Evolutionary conservation across 805 yeast species (phyloP).

Genomic region (Candida loeiensis): DNA sequence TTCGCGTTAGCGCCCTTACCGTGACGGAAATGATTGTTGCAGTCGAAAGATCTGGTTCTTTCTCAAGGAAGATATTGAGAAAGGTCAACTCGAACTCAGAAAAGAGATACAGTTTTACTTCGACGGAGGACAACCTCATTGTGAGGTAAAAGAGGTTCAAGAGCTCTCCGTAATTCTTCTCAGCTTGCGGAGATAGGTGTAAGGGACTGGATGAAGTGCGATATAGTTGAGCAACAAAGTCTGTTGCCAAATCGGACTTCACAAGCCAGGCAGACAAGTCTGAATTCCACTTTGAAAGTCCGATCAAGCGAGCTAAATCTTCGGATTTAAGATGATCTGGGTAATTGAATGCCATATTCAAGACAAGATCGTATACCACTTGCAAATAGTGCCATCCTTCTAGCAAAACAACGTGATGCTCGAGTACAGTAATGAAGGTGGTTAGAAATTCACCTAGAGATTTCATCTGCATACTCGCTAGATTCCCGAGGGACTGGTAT

Average conservation of each 20-base stretch:
- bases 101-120: not conserved
- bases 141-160: not conserved
- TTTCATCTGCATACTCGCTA: constrained; percentile 2
- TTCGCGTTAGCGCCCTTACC: not conserved
- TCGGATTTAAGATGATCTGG: not conserved
- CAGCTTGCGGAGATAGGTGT: not conserved
- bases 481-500: not conserved
- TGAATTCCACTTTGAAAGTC: not conserved
- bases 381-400: not conserved
- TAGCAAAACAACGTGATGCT: not conserved
- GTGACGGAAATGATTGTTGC: not conserved
- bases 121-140: not conserved
- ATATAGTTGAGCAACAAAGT: not conserved
- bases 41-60: not conserved
- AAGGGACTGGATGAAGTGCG: not conserved
- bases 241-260: not conserved
- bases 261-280: constrained; percentile 2
- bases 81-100: not conserved
- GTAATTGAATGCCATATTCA: not conserved
- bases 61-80: not conserved
- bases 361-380: not conserved
- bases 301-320: constrained; percentile 1
- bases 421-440: not conserved
- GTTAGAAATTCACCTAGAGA: not conserved
- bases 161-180: not conserved